Base-by-base conservation (phyloP, 352 stramenopile genomes). In the Phytophthora rubi region DNA sequence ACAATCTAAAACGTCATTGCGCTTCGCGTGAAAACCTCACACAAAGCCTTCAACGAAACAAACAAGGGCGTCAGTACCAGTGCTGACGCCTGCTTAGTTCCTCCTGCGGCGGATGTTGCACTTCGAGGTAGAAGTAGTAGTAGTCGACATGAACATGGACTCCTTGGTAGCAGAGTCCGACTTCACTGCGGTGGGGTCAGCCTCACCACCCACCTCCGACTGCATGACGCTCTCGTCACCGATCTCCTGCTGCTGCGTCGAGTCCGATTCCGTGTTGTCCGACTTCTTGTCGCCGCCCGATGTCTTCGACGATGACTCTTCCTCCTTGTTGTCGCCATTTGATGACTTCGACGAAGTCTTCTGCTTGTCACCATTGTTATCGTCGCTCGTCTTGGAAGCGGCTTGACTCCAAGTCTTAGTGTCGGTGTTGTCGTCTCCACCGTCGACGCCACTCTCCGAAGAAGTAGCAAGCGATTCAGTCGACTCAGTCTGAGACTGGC, bases 91-190 rank as follows among this genome's bases (percentile, higher is more conserved):
- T 16, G 30, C 33, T 53, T 65, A 68, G 35, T 73, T 55, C 53
- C 59, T 68, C 53, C 63, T 73, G 33, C 66, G 59, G 18, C 66
- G 66, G 48, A 64, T 30, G 47, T 64, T 73, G 53, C 66, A 73
- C 53, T 73, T 73, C 15, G 49, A 53, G 2, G 15, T n/a, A 8
- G 64, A 55, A 6, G 35, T 39, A 28, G 48, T 10, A 3, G 59
- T 15, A 21, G 44, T 28, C 13, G 58, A 59, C 16, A 42, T 23
- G 13, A 57, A 15, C 39, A 52, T 48, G 3, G 42, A 3, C 16
- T 54, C 21, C 28, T 68, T 62, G 12, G 42, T 59, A 28, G 54
- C 26, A 35, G 47, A 37, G 2, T 45, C 32, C 23, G n/a, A 13
- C 23, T 49, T 48, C 33, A 51, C 51, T 6, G 13, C 52, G 6